Percentiles rank a stretch among this genome's conserved stretches.
Evolutionary conservation across 2,329 filamentous ascomycete species (phyloP).

Genomic region (Aspergillus awamori): DNA sequence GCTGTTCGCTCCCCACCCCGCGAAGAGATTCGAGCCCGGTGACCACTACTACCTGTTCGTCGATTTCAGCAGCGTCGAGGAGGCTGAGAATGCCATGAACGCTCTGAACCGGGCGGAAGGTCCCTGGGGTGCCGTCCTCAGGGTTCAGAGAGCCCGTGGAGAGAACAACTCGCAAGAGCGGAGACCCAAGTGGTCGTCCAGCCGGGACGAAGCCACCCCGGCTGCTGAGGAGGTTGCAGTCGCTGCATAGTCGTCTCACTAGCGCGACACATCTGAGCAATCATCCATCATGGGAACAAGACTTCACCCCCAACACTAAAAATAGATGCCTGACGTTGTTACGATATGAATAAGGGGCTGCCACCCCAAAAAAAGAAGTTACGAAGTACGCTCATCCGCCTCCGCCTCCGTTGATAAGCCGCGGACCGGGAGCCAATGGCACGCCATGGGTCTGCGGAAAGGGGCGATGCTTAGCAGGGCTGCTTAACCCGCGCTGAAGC

Average conservation of each 20-base stretch:
- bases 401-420: background rate
- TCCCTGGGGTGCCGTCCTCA: conserved; percentile 44
- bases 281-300: conserved; percentile 1
- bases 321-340: conserved; percentile 10
- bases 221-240: conserved; percentile 10
- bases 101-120: conserved; percentile 45
- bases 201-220: conserved; percentile 14
- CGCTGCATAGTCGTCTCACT: conserved; percentile 6
- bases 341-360: conserved; percentile 6
- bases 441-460: background rate
- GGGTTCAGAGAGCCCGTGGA: conserved; percentile 46
- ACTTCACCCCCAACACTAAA: background rate
- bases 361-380: conserved; percentile 7
- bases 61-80: conserved; percentile 60
- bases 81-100: conserved; percentile 56
- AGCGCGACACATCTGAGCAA: background rate
- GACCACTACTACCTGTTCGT: conserved; percentile 68
- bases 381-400: conserved; percentile 5
- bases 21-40: conserved; percentile 54
- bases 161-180: conserved; percentile 38
- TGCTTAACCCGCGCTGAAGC: background rate
- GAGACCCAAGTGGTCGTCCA: conserved; percentile 25
- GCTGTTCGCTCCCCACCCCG: conserved; percentile 62
- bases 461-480: background rate
- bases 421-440: background rate